Percentiles rank a stretch among this genome's conserved stretches.
Evolutionary conservation across 805 yeast genomes (phyloP).

Genomic region (Sugiyamaella chiloensis): DNA sequence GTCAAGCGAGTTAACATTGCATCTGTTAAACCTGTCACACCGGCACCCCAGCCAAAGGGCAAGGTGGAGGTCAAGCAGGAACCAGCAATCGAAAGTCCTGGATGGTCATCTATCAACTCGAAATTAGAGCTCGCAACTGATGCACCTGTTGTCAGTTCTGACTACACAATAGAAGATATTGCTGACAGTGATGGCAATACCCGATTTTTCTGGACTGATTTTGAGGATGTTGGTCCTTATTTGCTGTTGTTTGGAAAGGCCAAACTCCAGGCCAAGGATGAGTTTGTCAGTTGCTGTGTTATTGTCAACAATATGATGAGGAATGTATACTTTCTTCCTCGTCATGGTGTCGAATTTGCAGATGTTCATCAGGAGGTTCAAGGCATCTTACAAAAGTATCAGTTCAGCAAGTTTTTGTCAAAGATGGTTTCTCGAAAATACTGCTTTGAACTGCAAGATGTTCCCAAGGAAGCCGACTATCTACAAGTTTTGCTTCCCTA

Average conservation of each 20-base stretch:
- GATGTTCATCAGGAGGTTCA: slow-evolving; percentile 79
- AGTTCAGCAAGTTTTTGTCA: slow-evolving; percentile 57
- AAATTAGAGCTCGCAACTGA: slow-evolving; percentile 5
- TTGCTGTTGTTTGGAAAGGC: slow-evolving; percentile 80
- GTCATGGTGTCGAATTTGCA: slow-evolving; percentile 37
- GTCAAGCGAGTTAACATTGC: slow-evolving; percentile 4
- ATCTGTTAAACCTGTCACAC: slow-evolving; percentile 3
- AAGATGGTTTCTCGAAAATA: slow-evolving; percentile 74
- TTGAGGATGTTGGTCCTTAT: slow-evolving; percentile 67
- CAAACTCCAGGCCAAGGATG: slow-evolving; percentile 45
- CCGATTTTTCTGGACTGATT: slow-evolving; percentile 88
- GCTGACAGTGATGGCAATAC: slow-evolving; percentile 47
- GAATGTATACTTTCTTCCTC: slow-evolving; percentile 80
- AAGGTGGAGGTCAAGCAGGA: no score
- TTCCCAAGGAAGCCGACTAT: slow-evolving; percentile 79
- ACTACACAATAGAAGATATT: neutral
- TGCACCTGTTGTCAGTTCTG: neutral
- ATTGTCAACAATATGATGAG: slow-evolving; percentile 68
- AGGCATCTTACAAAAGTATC: slow-evolving; percentile 59
- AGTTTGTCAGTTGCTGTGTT: slow-evolving; percentile 67
- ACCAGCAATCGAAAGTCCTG: neutral
- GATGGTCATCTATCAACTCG: neutral
- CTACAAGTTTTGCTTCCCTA: slow-evolving; percentile 74
- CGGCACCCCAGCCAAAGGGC: neutral
- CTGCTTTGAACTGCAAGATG: slow-evolving; percentile 79